Conservation (phyloP, 169 alveolate species). For the Plasmodium coatneyi region DNA sequence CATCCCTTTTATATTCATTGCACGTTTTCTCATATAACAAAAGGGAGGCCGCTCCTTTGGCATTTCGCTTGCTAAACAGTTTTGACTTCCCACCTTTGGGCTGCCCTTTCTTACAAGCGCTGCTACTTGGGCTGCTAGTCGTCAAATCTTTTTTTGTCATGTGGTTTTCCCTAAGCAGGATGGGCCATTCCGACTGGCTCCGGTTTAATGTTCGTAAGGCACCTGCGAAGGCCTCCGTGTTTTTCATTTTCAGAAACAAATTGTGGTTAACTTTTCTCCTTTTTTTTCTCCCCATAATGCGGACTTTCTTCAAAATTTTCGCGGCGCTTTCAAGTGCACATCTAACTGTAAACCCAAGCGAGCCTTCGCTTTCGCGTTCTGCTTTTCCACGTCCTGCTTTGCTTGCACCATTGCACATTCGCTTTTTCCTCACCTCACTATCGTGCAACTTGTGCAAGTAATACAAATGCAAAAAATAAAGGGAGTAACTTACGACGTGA, state of each 20-base stretch:
- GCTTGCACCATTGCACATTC: not conserved
- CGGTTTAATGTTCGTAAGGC: not conserved
- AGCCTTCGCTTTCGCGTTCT: not conserved
- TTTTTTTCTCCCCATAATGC: not conserved
- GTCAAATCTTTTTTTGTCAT: not conserved
- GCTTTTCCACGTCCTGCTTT: not conserved
- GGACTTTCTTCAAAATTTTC: not conserved
- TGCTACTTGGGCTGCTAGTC: not conserved
- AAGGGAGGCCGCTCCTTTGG: not conserved
- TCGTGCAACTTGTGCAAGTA: not conserved
- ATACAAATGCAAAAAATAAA: constrained; percentile 43
- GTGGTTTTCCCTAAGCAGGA: not conserved
- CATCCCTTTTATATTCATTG: not conserved
- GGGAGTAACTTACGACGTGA: constrained; percentile 14
- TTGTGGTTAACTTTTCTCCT: not conserved
- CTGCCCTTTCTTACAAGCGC: not conserved
- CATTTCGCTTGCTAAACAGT: not conserved
- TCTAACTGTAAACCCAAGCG: not conserved
- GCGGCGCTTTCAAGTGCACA: not conserved
- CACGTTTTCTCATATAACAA: not conserved
- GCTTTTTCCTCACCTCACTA: not conserved
- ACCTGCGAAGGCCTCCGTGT: not conserved
- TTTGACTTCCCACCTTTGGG: not conserved
- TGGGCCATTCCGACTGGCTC: not conserved
- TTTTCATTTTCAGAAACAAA: not conserved